A percentile compares a stretch with the other conserved stretches of the same genome.
Evolutionary conservation across 805 yeast species (phyloP).

Genomic region (Yarrowia sp.): DNA sequence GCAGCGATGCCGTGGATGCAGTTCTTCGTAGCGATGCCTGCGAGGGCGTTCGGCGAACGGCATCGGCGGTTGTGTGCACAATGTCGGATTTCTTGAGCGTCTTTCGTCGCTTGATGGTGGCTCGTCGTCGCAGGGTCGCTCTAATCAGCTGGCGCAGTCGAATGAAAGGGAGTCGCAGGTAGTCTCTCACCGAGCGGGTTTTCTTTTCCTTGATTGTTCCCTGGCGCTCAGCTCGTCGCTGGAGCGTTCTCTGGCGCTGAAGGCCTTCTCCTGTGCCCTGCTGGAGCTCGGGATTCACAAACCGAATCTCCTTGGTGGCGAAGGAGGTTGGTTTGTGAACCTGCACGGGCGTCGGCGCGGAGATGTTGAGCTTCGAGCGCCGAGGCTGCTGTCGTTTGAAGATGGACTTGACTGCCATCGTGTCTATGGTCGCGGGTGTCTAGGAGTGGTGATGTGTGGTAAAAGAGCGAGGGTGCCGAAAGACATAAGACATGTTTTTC

Average conservation of each 20-base stretch:
- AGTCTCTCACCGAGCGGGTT: not conserved
- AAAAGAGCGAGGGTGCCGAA: not conserved
- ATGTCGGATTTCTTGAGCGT: not conserved
- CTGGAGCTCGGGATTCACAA: constrained; percentile 20
- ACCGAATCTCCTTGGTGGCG: constrained; percentile 21
- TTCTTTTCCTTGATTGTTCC: constrained; percentile 14
- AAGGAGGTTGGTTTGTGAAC: constrained; percentile 25
- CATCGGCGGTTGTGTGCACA: not conserved
- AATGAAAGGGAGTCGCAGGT: constrained; percentile 5
- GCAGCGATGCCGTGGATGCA: not conserved
- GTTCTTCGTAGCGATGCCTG: not conserved
- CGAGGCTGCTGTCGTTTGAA: constrained; percentile 7
- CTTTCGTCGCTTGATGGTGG: not conserved
- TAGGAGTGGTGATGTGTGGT: not conserved
- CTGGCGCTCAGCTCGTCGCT: constrained; percentile 10
- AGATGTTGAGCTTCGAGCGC: constrained; percentile 4
- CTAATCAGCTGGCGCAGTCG: constrained; percentile 9
- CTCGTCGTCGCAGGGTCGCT: constrained; percentile 2
- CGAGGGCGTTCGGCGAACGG: not conserved
- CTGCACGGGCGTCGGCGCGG: constrained; percentile 17
- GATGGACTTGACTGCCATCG: constrained; percentile 12
- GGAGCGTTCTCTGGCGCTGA: not conserved
- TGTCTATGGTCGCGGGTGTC: not conserved
- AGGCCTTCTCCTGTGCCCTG: not conserved
- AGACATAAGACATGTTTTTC: constrained; percentile 5